Evolutionary conservation across 2,329 filamentous ascomycete species (phyloP).

Genomic region (Coniochaeta sp.): DNA sequence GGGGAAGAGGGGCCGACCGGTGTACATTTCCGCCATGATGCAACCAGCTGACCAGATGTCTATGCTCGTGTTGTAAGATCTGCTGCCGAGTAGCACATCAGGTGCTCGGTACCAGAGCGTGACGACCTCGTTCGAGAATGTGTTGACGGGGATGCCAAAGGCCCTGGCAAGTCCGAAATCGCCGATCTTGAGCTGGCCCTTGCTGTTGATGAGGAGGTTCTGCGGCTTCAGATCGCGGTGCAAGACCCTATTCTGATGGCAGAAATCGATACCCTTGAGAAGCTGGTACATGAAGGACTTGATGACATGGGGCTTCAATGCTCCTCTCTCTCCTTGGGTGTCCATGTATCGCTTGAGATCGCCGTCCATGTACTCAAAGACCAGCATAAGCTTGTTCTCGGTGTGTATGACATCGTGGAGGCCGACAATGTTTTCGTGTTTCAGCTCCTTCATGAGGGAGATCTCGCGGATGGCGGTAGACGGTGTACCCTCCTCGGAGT

Average conservation of each 20-base stretch:
- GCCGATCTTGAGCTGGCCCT: slow-evolving; percentile 83
- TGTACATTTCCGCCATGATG: slow-evolving; percentile 99
- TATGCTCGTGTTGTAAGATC: slow-evolving; percentile 99
- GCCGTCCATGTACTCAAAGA: slow-evolving; percentile 98
- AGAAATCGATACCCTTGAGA: slow-evolving; percentile 91
- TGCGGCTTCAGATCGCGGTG: slow-evolving; percentile 95
- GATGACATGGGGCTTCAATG: slow-evolving; percentile 82
- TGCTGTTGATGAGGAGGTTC: slow-evolving; percentile 90
- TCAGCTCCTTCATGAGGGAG: slow-evolving; percentile 98
- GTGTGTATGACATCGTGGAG: slow-evolving; percentile 99
- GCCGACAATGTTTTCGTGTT: slow-evolving; percentile 96
- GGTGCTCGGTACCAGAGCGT: slow-evolving; percentile 97
- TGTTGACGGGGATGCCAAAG: slow-evolving; percentile 96
- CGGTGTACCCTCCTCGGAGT: slow-evolving; percentile 95
- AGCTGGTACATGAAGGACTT: slow-evolving; percentile 99
- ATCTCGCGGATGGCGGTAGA: slow-evolving; percentile 98
- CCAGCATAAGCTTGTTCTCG: slow-evolving; percentile 99
- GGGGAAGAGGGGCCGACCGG: slow-evolving; percentile 87
- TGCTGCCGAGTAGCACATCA: slow-evolving; percentile 85
- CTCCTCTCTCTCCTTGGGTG: slow-evolving; percentile 78
- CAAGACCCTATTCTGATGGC: slow-evolving; percentile 92
- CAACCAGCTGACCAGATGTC: slow-evolving; percentile 99
- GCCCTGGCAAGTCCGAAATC: slow-evolving; percentile 92
- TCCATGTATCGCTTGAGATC: slow-evolving; percentile 99
- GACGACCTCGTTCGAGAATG: slow-evolving; percentile 96